A percentile compares a stretch with the other conserved stretches of the same genome.
Conservation (phyloP, 2,329 filamentous ascomycete species). For the Basipetospora sp. region DNA sequence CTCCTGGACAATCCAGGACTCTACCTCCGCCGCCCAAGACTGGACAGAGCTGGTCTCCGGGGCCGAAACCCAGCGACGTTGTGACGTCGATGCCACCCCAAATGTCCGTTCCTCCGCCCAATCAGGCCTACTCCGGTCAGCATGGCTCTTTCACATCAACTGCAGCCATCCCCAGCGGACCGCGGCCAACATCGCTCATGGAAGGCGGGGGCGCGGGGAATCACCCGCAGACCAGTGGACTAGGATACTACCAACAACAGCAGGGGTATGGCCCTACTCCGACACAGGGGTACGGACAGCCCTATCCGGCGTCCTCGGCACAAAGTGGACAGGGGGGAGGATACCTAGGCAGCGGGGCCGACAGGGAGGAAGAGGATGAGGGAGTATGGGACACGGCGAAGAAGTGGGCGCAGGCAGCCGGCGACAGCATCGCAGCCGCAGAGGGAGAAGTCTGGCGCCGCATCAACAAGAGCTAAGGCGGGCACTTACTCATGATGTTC, state of each 20-base stretch:
- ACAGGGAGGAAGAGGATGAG: slow-evolving; percentile 17
- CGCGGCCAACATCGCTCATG: slow-evolving; percentile 2
- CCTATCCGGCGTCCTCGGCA: no score
- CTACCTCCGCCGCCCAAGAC: slow-evolving; percentile 38
- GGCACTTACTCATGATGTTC: no score
- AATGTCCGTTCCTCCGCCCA: slow-evolving; percentile 36
- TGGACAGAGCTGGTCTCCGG: slow-evolving; percentile 31
- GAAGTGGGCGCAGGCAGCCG: slow-evolving; percentile 42
- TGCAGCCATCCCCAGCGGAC: slow-evolving; percentile 11
- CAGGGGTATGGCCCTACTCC: background rate
- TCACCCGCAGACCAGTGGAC: no score
- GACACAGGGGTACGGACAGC: no score
- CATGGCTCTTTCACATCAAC: slow-evolving; percentile 22
- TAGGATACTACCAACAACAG: slow-evolving; percentile 7
- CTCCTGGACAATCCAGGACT: slow-evolving; percentile 17
- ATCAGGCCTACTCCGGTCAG: slow-evolving; percentile 22
- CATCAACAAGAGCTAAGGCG: slow-evolving; percentile 41
- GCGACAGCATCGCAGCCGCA: slow-evolving; percentile 40
- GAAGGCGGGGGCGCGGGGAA: background rate
- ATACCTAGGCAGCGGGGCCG: background rate
- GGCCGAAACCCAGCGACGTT: slow-evolving; percentile 18
- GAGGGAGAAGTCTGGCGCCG: slow-evolving; percentile 49
- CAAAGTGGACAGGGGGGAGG: background rate
- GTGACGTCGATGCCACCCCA: slow-evolving; percentile 30
- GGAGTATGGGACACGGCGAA: slow-evolving; percentile 42